phyloP scores from a whole-genome alignment of 202 grass and related monocot species.

The Bolboschoenoplectus hybrid region DNA sequence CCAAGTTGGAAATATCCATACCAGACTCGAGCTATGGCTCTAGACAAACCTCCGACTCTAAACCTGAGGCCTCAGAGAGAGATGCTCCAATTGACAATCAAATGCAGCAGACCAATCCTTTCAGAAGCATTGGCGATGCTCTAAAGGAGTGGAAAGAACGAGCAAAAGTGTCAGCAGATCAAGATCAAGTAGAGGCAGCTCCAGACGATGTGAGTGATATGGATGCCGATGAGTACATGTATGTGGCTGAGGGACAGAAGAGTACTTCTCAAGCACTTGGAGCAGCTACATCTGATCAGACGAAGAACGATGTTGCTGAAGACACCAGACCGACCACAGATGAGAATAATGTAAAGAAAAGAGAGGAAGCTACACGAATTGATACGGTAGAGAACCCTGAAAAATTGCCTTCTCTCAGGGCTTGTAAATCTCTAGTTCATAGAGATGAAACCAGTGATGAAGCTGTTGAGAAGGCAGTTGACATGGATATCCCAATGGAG shows the following conservation, averaged over 20 bases:
- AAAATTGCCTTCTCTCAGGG: constrained; percentile 53
- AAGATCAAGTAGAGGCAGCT: constrained; percentile 62
- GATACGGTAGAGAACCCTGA: constrained; percentile 49
- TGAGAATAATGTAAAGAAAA: constrained; percentile 52
- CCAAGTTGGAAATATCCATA: constrained; percentile 69
- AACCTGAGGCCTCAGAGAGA: constrained; percentile 59
- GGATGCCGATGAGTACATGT: constrained; percentile 70
- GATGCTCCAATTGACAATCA: constrained; percentile 49
- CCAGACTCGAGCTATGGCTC: constrained; percentile 67
- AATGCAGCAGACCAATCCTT: constrained; percentile 78
- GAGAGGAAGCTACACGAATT: constrained; percentile 49
- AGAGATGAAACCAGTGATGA: constrained; percentile 49
- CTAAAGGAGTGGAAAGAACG: constrained; percentile 94
- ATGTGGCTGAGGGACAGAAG: constrained; percentile 75
- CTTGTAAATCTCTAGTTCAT: constrained; percentile 54
- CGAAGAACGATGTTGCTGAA: constrained; percentile 48
- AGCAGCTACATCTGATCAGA: constrained; percentile 81
- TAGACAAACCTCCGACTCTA: constrained; percentile 60
- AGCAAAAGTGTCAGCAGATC: constrained; percentile 76
- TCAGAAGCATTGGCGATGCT: constrained; percentile 84
- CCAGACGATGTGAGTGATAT: constrained; percentile 62
- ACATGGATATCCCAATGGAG: constrained; percentile 46
- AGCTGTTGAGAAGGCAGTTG: constrained; percentile 42
- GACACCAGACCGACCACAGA: constrained; percentile 53
- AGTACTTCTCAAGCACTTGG: constrained; percentile 88